A percentile compares a stretch with the other conserved stretches of the same genome.
These are phyloP conservation scores for Thermothelomyces thermophilus DNA, from an alignment of 2,329 filamentous ascomycete species.

Conservation along the genomic window DNA sequence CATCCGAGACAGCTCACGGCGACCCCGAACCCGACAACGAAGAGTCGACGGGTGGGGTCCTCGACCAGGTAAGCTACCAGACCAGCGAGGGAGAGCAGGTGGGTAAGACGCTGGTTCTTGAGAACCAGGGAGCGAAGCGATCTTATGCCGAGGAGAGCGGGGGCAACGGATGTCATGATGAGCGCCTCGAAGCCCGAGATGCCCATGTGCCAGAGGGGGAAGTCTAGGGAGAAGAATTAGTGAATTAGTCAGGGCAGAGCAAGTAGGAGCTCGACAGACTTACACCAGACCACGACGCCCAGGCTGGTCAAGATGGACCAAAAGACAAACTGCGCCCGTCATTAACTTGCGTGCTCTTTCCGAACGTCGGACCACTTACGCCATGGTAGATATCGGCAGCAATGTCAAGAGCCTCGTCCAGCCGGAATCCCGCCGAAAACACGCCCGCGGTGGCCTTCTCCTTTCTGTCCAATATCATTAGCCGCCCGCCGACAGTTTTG, in stretches of 20 bases:
- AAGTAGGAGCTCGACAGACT: conserved; percentile 35
- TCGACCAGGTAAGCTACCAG: conserved; percentile 72
- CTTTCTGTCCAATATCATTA: conserved; percentile 51
- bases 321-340: conserved; percentile 66
- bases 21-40: conserved; percentile 73
- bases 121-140: conserved; percentile 61
- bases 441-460: conserved; percentile 64
- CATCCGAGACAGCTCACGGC: conserved; percentile 76
- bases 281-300: conserved; percentile 88
- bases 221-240: conserved; percentile 56
- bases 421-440: conserved; percentile 66
- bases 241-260: background rate
- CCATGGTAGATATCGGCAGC: conserved; percentile 87
- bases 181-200: conserved; percentile 93
- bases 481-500: conserved; percentile 1
- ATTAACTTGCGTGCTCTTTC: background rate
- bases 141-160: conserved; percentile 67
- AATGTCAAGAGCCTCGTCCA: conserved; percentile 69
- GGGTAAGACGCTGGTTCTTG: conserved; percentile 61
- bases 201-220: conserved; percentile 98
- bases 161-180: conserved; percentile 77
- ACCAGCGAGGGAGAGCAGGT: conserved; percentile 67
- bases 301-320: conserved; percentile 92
- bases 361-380: conserved; percentile 45
- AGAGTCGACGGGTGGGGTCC: conserved; percentile 68